phyloP scores from a whole-genome alignment of 129 eudicot genomes.

The Chrysanthemum seticuspe region DNA sequence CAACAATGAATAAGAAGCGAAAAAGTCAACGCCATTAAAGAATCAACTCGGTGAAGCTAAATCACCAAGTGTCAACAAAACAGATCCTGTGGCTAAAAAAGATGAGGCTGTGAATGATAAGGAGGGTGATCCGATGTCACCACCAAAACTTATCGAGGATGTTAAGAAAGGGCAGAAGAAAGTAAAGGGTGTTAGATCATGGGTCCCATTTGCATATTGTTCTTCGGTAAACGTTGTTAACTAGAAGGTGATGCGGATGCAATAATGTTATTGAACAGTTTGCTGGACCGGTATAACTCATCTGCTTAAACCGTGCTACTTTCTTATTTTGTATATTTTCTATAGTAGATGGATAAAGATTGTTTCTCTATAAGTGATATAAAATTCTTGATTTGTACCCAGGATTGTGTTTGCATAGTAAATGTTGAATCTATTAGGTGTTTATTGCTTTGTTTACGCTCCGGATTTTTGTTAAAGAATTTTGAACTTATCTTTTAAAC shows the following conservation, averaged over 20 bases:
- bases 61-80: slow-evolving; percentile 45
- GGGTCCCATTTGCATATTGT: slow-evolving; percentile 90
- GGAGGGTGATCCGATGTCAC: slow-evolving; percentile 55
- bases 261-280: slow-evolving; percentile 10
- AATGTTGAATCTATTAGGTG: neutral
- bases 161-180: slow-evolving; percentile 70
- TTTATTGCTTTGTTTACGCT: neutral
- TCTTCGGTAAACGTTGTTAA: slow-evolving; percentile 63
- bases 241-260: slow-evolving; percentile 17
- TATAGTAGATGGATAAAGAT: slow-evolving; percentile 24
- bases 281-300: slow-evolving; percentile 5
- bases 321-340: slow-evolving; percentile 22
- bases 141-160: slow-evolving; percentile 58
- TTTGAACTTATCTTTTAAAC: neutral
- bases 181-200: slow-evolving; percentile 51
- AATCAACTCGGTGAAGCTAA: slow-evolving; percentile 61
- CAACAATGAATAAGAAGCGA: slow-evolving; percentile 51
- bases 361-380: slow-evolving; percentile 23
- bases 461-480: neutral
- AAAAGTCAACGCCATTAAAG: slow-evolving; percentile 61
- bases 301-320: slow-evolving; percentile 19
- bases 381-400: slow-evolving; percentile 25
- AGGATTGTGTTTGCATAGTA: neutral
- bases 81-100: slow-evolving; percentile 26
- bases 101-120: slow-evolving; percentile 37